phyloP scores from a whole-genome alignment of 2,329 filamentous ascomycete species.

The Phialophora chinensis region DNA sequence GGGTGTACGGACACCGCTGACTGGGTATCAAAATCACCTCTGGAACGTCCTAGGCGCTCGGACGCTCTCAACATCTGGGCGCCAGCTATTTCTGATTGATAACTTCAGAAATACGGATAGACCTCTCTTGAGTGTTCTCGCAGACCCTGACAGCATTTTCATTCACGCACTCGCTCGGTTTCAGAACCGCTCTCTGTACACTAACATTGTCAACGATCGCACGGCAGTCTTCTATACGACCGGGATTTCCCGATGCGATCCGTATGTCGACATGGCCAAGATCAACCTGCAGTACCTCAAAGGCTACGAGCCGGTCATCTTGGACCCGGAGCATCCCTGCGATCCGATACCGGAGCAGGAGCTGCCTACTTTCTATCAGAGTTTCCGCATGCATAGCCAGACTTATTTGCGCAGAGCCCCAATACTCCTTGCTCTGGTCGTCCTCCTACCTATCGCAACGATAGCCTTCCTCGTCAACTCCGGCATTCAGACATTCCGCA shows the following conservation, averaged over 20 bases:
- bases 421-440: constrained; percentile 65
- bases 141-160: constrained; percentile 85
- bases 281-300: constrained; percentile 74
- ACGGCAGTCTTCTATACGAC: constrained; percentile 85
- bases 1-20: constrained; percentile 73
- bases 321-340: constrained; percentile 71
- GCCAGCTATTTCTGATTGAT: constrained; percentile 87
- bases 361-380: constrained; percentile 45
- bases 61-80: constrained; percentile 80
- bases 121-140: constrained; percentile 78
- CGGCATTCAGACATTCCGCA: constrained; percentile 75
- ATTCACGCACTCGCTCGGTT: constrained; percentile 78
- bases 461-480: constrained; percentile 76
- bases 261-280: constrained; percentile 70
- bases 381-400: constrained; percentile 46
- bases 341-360: constrained; percentile 51
- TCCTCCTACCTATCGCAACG: constrained; percentile 77
- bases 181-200: constrained; percentile 76
- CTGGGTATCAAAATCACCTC: constrained; percentile 68
- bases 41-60: constrained; percentile 86
- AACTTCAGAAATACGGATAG: constrained; percentile 81
- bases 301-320: constrained; percentile 75
- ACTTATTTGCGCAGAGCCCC: constrained; percentile 62
- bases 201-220: constrained; percentile 85
- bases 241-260: constrained; percentile 75